Percentiles rank a stretch among this genome's conserved stretches.
phyloP scores from a whole-genome alignment of 2,329 filamentous ascomycete genomes.

The Aspergillus calidoustus region DNA sequence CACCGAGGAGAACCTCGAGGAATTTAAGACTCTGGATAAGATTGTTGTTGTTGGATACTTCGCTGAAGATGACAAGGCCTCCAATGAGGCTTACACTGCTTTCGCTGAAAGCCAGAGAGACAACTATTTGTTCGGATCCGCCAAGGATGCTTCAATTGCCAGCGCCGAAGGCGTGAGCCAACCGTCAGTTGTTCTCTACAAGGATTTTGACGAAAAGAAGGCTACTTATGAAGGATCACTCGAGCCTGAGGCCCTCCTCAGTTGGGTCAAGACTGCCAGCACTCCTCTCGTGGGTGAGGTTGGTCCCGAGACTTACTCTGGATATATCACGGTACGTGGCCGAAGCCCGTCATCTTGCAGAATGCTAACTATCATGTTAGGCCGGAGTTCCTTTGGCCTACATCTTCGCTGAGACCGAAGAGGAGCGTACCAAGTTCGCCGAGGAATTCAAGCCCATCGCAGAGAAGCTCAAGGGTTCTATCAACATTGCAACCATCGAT shows the following conservation, averaged over 20 bases:
- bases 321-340: conserved; percentile 78
- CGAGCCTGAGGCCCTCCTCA: conserved; percentile 75
- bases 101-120: conserved; percentile 80
- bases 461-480: conserved; percentile 86
- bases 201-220: conserved; percentile 97
- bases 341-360: background rate
- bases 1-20: conserved; percentile 79
- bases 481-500: conserved; percentile 99
- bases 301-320: conserved; percentile 92
- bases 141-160: conserved; percentile 80
- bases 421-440: conserved; percentile 82
- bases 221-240: conserved; percentile 80
- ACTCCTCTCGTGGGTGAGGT: conserved; percentile 94
- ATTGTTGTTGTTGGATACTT: conserved; percentile 93
- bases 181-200: conserved; percentile 91
- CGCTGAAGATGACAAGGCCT: conserved; percentile 76
- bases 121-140: conserved; percentile 88
- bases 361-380: conserved; percentile 34
- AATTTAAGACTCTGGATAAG: conserved; percentile 98
- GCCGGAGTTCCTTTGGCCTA: conserved; percentile 92
- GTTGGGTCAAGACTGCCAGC: conserved; percentile 81
- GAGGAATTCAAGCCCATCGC: conserved; percentile 82
- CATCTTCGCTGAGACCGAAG: conserved; percentile 90
- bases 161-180: conserved; percentile 88
- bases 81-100: conserved; percentile 80